Evolutionary conservation across 495 filamentous ascomycete genomes (phyloP).

Genomic region (Pseudoneurospora amorphoporcata): DNA sequence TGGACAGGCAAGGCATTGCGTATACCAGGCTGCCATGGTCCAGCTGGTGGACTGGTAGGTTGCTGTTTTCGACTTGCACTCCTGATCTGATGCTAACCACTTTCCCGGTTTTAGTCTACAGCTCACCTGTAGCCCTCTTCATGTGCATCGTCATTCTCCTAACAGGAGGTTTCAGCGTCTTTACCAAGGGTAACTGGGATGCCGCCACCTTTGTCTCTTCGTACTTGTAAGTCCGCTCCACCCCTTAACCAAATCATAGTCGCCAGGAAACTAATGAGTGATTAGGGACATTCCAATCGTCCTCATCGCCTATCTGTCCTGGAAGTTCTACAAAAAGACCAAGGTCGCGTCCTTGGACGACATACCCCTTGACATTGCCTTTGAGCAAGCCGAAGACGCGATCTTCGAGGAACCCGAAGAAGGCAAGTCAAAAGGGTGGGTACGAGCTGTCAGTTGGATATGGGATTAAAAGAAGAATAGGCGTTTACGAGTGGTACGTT

Average conservation of each 20-base stretch:
- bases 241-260: rapidly evolving
- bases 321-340: conserved; percentile 44
- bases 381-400: conserved; percentile 24
- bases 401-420: conserved; percentile 23
- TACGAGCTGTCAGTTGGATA: conserved; percentile 28
- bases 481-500: background rate
- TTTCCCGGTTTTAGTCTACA: conserved; percentile 14
- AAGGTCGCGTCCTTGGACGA: conserved; percentile 41
- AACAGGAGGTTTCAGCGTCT: conserved; percentile 37
- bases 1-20: conserved; percentile 32
- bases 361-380: conserved; percentile 36
- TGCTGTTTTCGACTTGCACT: background rate
- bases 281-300: conserved; percentile 46
- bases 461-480: conserved; percentile 23
- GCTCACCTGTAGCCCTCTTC: conserved; percentile 28
- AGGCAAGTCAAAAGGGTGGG: conserved; percentile 16
- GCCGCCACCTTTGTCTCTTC: conserved; percentile 36
- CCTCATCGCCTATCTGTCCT: conserved; percentile 39
- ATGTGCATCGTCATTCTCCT: conserved; percentile 38
- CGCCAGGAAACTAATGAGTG: background rate
- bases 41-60: conserved; percentile 32
- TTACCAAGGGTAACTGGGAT: conserved; percentile 39
- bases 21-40: conserved; percentile 31
- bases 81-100: background rate
- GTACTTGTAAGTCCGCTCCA: conserved; percentile 32